Base-by-base conservation (phyloP, 108 stramenopile species). In the Skeletonema costatum region DNA sequence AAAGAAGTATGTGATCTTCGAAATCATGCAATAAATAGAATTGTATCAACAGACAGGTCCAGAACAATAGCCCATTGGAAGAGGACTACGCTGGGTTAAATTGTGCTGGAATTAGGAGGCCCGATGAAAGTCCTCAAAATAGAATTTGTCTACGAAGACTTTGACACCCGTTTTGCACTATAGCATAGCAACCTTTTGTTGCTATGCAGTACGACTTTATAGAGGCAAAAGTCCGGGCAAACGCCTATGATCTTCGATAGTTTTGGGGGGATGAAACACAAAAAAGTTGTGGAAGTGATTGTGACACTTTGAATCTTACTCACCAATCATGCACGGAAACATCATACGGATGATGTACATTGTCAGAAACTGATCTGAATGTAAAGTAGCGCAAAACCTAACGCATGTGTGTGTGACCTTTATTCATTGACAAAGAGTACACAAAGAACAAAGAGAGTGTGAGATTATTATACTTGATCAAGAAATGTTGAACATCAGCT, bases 1-100 rank as follows among this genome's bases (percentile, higher is more conserved):
- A 4, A 44, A 66, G 46, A 41, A 12, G n/a, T n/a, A n/a, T n/a
- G n/a, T n/a, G n/a, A n/a, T n/a, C n/a, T n/a, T n/a, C n/a, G n/a
- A n/a, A n/a, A n/a, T n/a, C n/a, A n/a, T n/a, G n/a, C 39, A 41
- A 12, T 10, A 1, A 46, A 48, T 29, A 30, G 33, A 50, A 12
- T 11, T 64, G 62, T 73, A 64, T 64, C 73, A 73, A 64, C 73
- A 74, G 73, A 74, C 64, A 65, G 64, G 73, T 74, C 64, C 64
- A 65, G 73, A 62, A 11, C 39, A 50, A 33, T 64, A 63, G 58
- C 72, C 71, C 71, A 73, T 32, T 25, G 53, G 53, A 25, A 56
- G 25, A 38, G 42, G 41, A 59, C 60, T 42, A 63, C 36, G 73
- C 72, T 73, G 72, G 72, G 72, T 73, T 62, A 73, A 73, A 56